Evolutionary conservation across 2,329 filamentous ascomycete genomes (phyloP).

Genomic region (Curvularia hawaiiensis): DNA sequence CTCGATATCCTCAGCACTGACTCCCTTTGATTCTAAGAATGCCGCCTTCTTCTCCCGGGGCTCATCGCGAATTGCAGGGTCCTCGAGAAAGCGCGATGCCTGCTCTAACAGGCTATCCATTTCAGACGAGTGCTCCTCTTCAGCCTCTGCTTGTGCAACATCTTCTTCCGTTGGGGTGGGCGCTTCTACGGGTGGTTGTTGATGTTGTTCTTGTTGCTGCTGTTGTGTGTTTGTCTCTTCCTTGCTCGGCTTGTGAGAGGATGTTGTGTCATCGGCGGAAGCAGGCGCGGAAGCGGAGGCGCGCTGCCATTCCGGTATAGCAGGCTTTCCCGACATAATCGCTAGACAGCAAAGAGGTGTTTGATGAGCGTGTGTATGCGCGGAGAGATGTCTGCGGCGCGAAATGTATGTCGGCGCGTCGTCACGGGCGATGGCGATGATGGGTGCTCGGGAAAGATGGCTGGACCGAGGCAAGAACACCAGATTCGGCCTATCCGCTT

Average conservation of each 20-base stretch:
- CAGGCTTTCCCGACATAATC: conserved; percentile 30
- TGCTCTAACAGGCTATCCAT: conserved; percentile 59
- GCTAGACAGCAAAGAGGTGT: not conserved
- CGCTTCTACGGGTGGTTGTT: conserved; percentile 19
- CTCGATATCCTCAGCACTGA: conserved; percentile 70
- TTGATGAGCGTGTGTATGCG: not conserved
- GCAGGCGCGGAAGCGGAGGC: conserved; percentile 9
- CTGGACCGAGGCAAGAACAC: conserved; percentile 29
- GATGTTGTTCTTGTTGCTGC: conserved; percentile 1
- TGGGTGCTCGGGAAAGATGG: conserved; percentile 22
- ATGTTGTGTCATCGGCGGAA: conserved; percentile 12
- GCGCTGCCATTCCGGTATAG: conserved; percentile 47
- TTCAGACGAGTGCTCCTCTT: conserved; percentile 7
- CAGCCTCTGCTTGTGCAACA: conserved; percentile 5
- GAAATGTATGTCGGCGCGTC: conserved; percentile 7
- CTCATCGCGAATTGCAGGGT: conserved; percentile 72
- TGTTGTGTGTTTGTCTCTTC: conserved; percentile 17
- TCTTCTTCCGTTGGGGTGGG: conserved; percentile 18
- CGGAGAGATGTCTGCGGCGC: not conserved
- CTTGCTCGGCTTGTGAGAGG: conserved; percentile 18
- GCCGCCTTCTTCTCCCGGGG: conserved; percentile 73
- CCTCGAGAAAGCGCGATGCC: conserved; percentile 76
- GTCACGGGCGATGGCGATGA: conserved; percentile 13
- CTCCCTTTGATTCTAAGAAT: conserved; percentile 79
- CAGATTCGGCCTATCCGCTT: conserved; percentile 12